Percentiles rank a stretch among this genome's conserved stretches.
phyloP scores from a whole-genome alignment of 768 basidiomycete species.

The Boletus rex-veris region DNA sequence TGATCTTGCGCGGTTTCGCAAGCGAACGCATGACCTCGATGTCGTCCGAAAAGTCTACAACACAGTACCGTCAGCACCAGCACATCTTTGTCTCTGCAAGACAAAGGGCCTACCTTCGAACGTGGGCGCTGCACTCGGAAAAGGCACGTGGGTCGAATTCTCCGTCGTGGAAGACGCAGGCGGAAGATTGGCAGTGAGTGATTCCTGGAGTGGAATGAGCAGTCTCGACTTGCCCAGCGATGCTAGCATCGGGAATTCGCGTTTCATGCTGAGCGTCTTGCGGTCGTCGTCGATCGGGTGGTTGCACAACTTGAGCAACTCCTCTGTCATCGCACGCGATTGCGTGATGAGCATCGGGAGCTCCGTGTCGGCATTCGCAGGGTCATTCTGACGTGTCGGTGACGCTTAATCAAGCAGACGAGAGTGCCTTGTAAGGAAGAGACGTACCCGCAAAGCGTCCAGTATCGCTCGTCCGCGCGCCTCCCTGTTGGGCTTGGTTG shows the following conservation, averaged over 20 bases:
- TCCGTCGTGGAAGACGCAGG: constrained; percentile 49
- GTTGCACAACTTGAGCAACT: constrained; percentile 67
- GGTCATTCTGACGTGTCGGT: constrained; percentile 40
- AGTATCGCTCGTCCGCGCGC: constrained; percentile 58
- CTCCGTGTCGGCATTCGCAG: constrained; percentile 38
- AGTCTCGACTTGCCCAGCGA: constrained; percentile 58
- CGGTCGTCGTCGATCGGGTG: constrained; percentile 41
- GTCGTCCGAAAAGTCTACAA: constrained; percentile 71
- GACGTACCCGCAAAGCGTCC: constrained; percentile 53
- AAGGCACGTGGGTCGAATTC: constrained; percentile 71
- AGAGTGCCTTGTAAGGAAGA: not conserved
- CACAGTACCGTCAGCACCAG: not conserved
- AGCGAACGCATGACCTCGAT: constrained; percentile 90
- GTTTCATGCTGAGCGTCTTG: constrained; percentile 41
- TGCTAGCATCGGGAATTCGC: constrained; percentile 52
- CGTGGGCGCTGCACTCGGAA: constrained; percentile 70
- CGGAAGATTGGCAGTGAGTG: constrained; percentile 85
- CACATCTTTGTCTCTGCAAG: not conserved
- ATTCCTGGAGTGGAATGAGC: constrained; percentile 91
- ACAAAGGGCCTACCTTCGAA: constrained; percentile 51
- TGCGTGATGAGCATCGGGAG: constrained; percentile 51
- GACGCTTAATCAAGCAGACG: not conserved
- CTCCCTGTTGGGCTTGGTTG: constrained; percentile 61
- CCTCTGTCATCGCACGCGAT: constrained; percentile 60
- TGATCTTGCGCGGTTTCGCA: constrained; percentile 87